Evolutionary conservation across 768 basidiomycete genomes (phyloP), one percentile per base, ranked within the genome.

Genomic region (Lanmaoa rubissima): DNA sequence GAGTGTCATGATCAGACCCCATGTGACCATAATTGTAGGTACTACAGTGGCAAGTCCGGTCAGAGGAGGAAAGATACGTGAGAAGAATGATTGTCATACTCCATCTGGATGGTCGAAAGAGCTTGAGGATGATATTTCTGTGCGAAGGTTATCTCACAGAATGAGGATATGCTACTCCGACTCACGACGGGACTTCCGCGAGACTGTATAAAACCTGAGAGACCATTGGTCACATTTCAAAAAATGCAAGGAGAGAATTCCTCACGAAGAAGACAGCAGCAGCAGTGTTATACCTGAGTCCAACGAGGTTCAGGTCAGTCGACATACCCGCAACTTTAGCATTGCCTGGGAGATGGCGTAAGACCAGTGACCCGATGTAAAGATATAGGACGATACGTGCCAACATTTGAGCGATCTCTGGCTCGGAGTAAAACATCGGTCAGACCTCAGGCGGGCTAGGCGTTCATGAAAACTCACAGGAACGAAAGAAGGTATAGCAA

Each of bases 1-100:
- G 0, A 77, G 64, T 2, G 70, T 73, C 70, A 73, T 76, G 43
- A 78, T 64, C 6, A 72, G 44, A 44, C 75, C 73, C 76, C 77
- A 77, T 12, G 64, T 70, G 1, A 77, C 41, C 75, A 76, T 75
- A 16, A 75, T 76, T 0, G 62, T 11, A 17, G 74, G 72, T 59
- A 76, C 79, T 79, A 54, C 73, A 53, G 61, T 60, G 21, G 6
- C 21, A 43, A 44, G 41, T 39, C 14, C 13, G 62, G 40, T 62
- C 43, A 63, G 31, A 66, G 48, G 19, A 42, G 12, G 4, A 57
- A 42, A 34, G 2, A 34, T 51, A 35, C 1, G 26, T 2, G 35
- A 28, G 8, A 34, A 21, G 6, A 32, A 39, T 32, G 41, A 48
- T 46, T n/a, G 24, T 28, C 68, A 26, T 58, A 77, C 73, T 70